A percentile compares a stretch with the other conserved stretches of the same genome.
Evolutionary conservation across 1,284 basidiomycete genomes (phyloP).

Genomic region (Fomes fomentarius): DNA sequence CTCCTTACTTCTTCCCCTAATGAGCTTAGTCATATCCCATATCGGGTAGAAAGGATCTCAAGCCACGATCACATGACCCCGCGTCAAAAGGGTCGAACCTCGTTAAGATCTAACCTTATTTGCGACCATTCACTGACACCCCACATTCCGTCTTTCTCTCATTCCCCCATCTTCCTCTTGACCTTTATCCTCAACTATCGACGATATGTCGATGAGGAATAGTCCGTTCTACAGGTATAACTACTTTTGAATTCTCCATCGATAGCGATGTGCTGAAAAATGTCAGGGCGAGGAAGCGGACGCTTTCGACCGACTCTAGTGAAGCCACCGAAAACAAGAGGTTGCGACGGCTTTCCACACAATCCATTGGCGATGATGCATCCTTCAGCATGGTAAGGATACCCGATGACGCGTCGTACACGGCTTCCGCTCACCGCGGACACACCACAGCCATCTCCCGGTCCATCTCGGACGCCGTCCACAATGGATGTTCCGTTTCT

Average conservation of each 20-base stretch:
- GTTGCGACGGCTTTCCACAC: slow-evolving; percentile 6
- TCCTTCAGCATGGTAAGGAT: slow-evolving; percentile 6
- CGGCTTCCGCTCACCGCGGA: neutral
- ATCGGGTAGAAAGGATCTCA: neutral
- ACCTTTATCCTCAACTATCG: neutral
- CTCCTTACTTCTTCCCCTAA: too few relatives aligned
- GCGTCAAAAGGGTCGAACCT: slow-evolving; percentile 8
- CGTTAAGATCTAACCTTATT: neutral
- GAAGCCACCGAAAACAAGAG: slow-evolving; percentile 10
- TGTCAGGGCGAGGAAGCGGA: slow-evolving; percentile 6
- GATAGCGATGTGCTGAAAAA: neutral
- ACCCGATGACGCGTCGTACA: slow-evolving; percentile 8
- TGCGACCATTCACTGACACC: neutral
- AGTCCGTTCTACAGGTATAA: slow-evolving; percentile 7
- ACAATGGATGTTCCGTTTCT: slow-evolving; percentile 2
- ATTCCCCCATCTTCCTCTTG: neutral
- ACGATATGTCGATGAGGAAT: slow-evolving; percentile 9
- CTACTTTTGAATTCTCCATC: neutral
- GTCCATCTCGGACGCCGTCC: slow-evolving; percentile 2
- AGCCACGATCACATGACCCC: slow-evolving; percentile 15
- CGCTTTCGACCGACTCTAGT: slow-evolving; percentile 6
- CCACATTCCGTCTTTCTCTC: neutral
- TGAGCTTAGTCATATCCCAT: neutral
- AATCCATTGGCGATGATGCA: neutral
- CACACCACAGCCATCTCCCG: slow-evolving; percentile 3